Base-by-base conservation (phyloP, 345 rosid species). In the Melastoma malabathricum region DNA sequence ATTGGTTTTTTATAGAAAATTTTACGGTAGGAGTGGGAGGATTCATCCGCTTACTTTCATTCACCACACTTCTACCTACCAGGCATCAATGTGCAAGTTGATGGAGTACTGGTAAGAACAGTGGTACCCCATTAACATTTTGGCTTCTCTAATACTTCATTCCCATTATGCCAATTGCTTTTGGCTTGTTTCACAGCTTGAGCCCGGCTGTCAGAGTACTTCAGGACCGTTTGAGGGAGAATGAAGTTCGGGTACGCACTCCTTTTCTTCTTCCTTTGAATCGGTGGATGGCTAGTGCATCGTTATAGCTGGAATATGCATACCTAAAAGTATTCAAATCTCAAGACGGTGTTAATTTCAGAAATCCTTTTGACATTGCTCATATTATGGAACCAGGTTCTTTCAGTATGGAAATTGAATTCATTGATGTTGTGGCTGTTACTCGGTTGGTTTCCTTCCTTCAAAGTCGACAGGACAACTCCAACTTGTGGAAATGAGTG, bases 41-140 rank as follows among this genome's bases (percentile, higher is more conserved):
- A 77, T 77, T 54, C 97, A 92, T 68, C 97, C 97, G 2, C 85
- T 92, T 58, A 62, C 90, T 54, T 87, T 71, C 71, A 81, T 92
- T 54, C 95, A 92, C 72, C 94, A 87, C 74, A 79, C 95, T 23
- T 82, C 96, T 2, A 92, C 96, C 4, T 92, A 92, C 72, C 95
- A 87, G 70, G 93, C 98, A 60, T 82, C 98, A 48, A 64, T 87
- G 75, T 92, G 96, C 89, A 92, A 87, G 68, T 68, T 92, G 58
- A 92, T 92, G 9, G 98, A 92, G 55, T 83, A 87, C 60, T 92
- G 98, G 98, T 90, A 51, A 64, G 96, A 61, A 51, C 48, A 59
- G 7, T 31, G 44, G 55, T 48, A 57, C 20, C 56, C 50, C 50
- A 49, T 41, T 20, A 18, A 15, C 44, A 12, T 48, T n/a, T 49